Percentiles rank a stretch among this genome's conserved stretches.
These are phyloP conservation scores for Citrus inodora DNA, from an alignment of 345 rosid species.

Conservation along the genomic window DNA sequence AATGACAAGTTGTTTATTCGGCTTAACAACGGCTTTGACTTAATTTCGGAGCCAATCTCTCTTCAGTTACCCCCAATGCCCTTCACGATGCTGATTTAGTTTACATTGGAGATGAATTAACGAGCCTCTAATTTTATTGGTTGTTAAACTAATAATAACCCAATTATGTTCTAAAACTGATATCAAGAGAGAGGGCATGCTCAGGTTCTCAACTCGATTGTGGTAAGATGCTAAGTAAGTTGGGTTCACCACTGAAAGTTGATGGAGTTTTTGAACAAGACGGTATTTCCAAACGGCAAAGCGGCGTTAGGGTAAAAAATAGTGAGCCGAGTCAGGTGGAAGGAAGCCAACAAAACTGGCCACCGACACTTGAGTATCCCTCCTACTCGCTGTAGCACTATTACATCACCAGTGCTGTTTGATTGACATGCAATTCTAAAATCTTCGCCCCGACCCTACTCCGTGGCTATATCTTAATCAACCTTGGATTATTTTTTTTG, in stretches of 20 bases:
- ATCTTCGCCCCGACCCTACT: not conserved
- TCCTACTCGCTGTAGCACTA: too few species aligned
- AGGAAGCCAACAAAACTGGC: not conserved
- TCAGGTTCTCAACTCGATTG: too few species aligned
- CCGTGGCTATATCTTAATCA: not conserved
- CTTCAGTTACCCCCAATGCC: not conserved
- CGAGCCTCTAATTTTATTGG: not conserved
- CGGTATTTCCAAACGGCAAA: not conserved
- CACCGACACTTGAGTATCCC: slow-evolving; percentile 7
- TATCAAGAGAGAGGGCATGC: too few species aligned
- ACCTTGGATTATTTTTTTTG: not conserved
- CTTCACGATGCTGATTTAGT: not conserved
- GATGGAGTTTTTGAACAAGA: not conserved
- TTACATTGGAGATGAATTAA: not conserved
- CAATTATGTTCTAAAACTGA: not conserved
- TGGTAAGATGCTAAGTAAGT: too few species aligned
- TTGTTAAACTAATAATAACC: not conserved
- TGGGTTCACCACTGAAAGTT: too few species aligned
- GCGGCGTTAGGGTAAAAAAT: too few species aligned
- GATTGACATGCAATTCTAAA: not conserved
- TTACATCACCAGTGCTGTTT: not conserved
- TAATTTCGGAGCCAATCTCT: not conserved
- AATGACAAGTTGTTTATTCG: not conserved
- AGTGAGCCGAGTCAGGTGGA: not conserved
- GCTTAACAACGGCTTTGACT: too few species aligned